Evolutionary conservation across 2,329 filamentous ascomycete species (phyloP).

Genomic region (Plectosphaerella cucumerina): DNA sequence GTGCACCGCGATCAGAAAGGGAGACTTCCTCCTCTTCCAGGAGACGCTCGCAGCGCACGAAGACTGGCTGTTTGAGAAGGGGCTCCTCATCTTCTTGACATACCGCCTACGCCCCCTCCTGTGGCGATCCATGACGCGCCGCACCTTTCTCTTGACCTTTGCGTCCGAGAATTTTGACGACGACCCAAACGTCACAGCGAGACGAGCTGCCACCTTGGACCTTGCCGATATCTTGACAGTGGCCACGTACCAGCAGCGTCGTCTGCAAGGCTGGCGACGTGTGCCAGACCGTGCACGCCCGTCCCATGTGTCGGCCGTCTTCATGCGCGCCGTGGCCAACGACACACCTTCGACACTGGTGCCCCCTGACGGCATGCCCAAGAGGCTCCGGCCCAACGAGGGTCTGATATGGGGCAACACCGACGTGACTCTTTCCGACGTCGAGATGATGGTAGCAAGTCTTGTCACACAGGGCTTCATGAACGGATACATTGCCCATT

Average conservation of each 20-base stretch:
- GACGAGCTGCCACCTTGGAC: conserved; percentile 70
- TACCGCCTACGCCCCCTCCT: conserved; percentile 77
- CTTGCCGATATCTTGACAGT: conserved; percentile 63
- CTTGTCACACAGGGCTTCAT: conserved; percentile 78
- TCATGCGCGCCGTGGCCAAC: conserved; percentile 49
- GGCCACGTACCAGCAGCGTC: conserved; percentile 61
- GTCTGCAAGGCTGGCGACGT: conserved; percentile 52
- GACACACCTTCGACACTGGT: conserved; percentile 37
- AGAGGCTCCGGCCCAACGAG: conserved; percentile 49
- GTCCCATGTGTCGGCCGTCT: conserved; percentile 43
- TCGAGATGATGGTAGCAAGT: conserved; percentile 74
- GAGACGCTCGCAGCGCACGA: conserved; percentile 60
- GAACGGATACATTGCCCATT: conserved; percentile 79
- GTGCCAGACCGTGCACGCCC: conserved; percentile 31
- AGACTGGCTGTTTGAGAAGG: conserved; percentile 71
- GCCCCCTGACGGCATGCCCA: conserved; percentile 43
- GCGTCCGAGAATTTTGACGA: conserved; percentile 41
- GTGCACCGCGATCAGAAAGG: conserved; percentile 65
- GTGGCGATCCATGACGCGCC: conserved; percentile 78
- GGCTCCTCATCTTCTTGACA: conserved; percentile 70
- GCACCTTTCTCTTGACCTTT: conserved; percentile 74
- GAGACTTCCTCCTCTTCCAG: conserved; percentile 72
- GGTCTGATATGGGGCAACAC: conserved; percentile 63
- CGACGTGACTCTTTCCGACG: conserved; percentile 53
- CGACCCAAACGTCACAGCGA: conserved; percentile 40